Conservation (phyloP, 1,139 yeast species). For the Geotrichum cucujoidarum region DNA sequence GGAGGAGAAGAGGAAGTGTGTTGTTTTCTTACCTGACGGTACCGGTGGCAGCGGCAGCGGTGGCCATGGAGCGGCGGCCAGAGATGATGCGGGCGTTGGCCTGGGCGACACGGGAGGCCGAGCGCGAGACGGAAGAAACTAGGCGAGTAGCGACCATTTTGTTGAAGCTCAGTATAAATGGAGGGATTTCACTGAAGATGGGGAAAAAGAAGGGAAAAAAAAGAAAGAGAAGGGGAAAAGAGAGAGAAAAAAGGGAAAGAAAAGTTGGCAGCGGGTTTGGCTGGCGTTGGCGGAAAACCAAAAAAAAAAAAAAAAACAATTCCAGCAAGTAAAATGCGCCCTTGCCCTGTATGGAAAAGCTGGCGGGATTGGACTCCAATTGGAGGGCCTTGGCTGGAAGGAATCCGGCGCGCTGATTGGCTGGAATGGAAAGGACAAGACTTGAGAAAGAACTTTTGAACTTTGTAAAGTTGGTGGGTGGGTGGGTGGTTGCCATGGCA, state of each 20-base stretch:
- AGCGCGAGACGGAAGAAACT: slow-evolving; percentile 82
- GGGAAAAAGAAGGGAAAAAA: slow-evolving; percentile 6
- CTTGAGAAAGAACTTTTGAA: too few species aligned
- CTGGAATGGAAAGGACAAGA: too few species aligned
- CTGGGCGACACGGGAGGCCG: slow-evolving; percentile 86
- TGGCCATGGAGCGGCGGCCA: slow-evolving; percentile 70
- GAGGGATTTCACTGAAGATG: slow-evolving; percentile 14
- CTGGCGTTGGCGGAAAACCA: too few species aligned
- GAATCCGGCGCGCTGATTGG: too few species aligned
- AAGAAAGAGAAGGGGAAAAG: neutral
- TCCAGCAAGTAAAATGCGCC: too few species aligned
- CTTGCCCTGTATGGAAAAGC: neutral
- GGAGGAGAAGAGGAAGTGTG: neutral
- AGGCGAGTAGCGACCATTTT: slow-evolving; percentile 67
- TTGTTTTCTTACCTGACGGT: slow-evolving; percentile 72
- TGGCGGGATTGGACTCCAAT: too few species aligned
- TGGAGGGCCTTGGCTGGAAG: too few species aligned
- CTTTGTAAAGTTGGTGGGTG: too few species aligned
- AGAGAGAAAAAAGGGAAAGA: slow-evolving; percentile 4
- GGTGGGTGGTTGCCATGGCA: too few species aligned
- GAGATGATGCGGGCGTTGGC: slow-evolving; percentile 57
- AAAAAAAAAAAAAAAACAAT: too few species aligned
- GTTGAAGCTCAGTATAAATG: too few species aligned
- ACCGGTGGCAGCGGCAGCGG: slow-evolving; percentile 81
- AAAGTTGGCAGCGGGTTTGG: neutral